phyloP scores from a whole-genome alignment of 352 stramenopile genomes.

The Globisporangium nagaii region DNA sequence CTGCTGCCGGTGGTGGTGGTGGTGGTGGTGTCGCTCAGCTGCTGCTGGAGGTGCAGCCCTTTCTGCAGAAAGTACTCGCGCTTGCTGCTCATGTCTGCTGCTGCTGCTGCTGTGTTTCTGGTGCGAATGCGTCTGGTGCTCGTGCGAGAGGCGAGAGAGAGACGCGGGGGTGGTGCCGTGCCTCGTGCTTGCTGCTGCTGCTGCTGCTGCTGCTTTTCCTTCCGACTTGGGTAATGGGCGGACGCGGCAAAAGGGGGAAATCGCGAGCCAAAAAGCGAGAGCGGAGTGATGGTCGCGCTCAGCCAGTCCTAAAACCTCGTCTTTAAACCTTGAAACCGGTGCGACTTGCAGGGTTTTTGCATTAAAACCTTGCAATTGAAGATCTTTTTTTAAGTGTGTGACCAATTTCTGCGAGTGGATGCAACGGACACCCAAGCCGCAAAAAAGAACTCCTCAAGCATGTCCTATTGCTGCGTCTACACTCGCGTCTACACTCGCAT shows the following conservation, averaged over 20 bases:
- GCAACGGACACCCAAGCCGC: too few relatives aligned
- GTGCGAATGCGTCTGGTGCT: constrained; percentile 3
- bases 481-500: too few relatives aligned
- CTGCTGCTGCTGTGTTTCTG: constrained; percentile 4
- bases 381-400: constrained; percentile 13
- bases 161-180: constrained; percentile 1
- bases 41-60: constrained; percentile 74
- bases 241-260: constrained; percentile 6
- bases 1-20: constrained; percentile 12
- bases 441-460: too few relatives aligned
- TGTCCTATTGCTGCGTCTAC: too few relatives aligned
- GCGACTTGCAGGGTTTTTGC: neutral
- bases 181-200: neutral
- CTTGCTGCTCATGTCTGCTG: constrained; percentile 73
- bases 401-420: too few relatives aligned
- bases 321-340: neutral
- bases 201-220: constrained; percentile 7
- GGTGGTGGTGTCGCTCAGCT: constrained; percentile 49
- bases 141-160: constrained; percentile 1
- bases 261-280: constrained; percentile 5
- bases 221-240: constrained; percentile 8
- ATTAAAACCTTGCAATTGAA: constrained; percentile 5
- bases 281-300: constrained; percentile 3
- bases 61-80: constrained; percentile 82
- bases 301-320: neutral